Evolutionary conservation across 108 stramenopile species (phyloP), one percentile per base, ranked within the genome.

Genomic region (Cyclotella choctawhatcheeana): DNA sequence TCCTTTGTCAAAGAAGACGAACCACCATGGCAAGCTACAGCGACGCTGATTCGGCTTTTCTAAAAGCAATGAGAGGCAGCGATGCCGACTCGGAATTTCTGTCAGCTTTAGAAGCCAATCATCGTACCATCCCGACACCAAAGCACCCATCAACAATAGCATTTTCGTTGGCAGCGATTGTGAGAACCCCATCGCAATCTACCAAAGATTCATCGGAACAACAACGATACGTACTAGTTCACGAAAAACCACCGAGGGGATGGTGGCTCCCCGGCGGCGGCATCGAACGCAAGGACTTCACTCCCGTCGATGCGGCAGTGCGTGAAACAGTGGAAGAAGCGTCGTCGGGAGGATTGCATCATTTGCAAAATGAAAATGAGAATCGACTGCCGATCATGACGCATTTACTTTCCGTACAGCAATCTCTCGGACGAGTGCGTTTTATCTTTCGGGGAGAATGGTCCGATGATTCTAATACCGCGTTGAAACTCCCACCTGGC

Each of bases 221-320:
- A n/a, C n/a, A n/a, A n/a, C 53, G 55, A 40, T 68, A 54, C 51
- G 37, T 68, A 12, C 32, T 68, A 55, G 52, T 68, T 3, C 67
- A 68, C 53, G 67, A 68, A 30, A 50, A 20, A 35, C 34, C 37
- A 0, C 67, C 67, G 1, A 27, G 53, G 17, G 53, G 53, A 24
- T 68, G 67, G 67, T 68, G 67, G 67, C 53, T 68, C 3, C 67
- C 67, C 3, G 67, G 67, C 22, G 67, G 67, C 3, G 66, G 66
- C 18, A 26, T 67, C 7, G 66, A 67, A 40, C 51, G 54, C 6
- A 5, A 67, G 18, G 66, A 67, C 33, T 16, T 14, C 3, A 67
- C 66, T 17, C 66, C 66, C 51, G 53, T 67, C n/a, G 24, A 67
- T 30, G 66, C 66, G 7, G 66, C 66, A 32, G 47, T 67, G 52